Evolutionary conservation across 352 stramenopile species (phyloP).

Genomic region (Lagenidium giganteum): DNA sequence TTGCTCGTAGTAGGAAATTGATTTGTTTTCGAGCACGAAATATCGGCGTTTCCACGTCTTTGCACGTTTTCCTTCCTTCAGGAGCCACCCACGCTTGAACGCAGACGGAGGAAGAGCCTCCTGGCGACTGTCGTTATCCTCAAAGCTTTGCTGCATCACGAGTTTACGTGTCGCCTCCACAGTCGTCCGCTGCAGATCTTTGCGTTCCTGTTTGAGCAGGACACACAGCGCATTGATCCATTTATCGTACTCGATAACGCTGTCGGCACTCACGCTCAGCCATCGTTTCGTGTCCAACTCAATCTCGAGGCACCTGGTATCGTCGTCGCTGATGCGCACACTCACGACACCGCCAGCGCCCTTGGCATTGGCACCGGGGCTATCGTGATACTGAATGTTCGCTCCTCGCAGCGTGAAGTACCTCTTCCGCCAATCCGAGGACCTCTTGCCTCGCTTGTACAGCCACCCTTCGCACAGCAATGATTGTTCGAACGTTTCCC

Average conservation of each 20-base stretch:
- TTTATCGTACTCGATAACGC: constrained; percentile 42
- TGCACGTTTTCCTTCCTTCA: constrained; percentile 66
- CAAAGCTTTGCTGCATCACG: not conserved
- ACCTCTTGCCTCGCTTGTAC: constrained; percentile 56
- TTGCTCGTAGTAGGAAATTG: constrained; percentile 59
- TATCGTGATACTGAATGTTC: constrained; percentile 59
- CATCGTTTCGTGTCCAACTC: constrained; percentile 57
- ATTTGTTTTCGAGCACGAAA: constrained; percentile 55
- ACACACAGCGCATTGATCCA: constrained; percentile 60
- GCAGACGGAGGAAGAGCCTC: constrained; percentile 15
- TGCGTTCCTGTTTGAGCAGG: constrained; percentile 36
- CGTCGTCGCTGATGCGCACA: constrained; percentile 41
- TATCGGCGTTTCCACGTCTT: constrained; percentile 78
- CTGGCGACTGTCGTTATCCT: not conserved
- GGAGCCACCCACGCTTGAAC: constrained; percentile 75
- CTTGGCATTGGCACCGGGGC: constrained; percentile 50
- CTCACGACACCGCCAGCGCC: constrained; percentile 57
- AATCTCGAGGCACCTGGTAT: constrained; percentile 50
- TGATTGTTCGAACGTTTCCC: constrained; percentile 41
- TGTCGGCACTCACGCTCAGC: constrained; percentile 60
- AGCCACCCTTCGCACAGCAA: constrained; percentile 69
- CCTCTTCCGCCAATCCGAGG: constrained; percentile 56
- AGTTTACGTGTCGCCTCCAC: not conserved
- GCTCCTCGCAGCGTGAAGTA: constrained; percentile 72
- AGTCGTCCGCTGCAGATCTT: not conserved